Evolutionary conservation across 257 asterid genomes (phyloP).

Genomic region (Nicotiana otophora): DNA sequence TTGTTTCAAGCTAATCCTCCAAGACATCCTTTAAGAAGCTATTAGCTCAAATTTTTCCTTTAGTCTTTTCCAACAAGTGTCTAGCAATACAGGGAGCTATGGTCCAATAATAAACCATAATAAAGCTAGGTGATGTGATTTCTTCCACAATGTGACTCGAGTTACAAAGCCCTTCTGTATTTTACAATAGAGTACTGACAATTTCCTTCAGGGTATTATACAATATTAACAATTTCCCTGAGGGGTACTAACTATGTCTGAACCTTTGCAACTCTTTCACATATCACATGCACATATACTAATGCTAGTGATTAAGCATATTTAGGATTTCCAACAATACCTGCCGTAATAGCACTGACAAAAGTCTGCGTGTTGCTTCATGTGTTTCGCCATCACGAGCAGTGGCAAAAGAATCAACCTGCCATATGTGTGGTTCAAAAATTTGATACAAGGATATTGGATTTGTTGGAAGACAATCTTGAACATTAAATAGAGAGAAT

Average conservation of each 20-base stretch:
- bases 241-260: neutral
- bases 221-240: neutral
- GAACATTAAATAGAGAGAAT: neutral
- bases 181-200: neutral
- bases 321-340: slow-evolving; percentile 26
- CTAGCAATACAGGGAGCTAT: neutral
- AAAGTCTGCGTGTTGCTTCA: slow-evolving; percentile 87
- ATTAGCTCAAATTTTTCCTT: neutral
- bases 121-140: neutral
- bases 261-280: neutral
- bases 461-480: neutral
- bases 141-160: neutral
- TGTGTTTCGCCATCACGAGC: slow-evolving; percentile 91
- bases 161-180: neutral
- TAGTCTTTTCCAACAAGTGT: neutral
- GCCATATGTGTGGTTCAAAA: slow-evolving; percentile 8
- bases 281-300: neutral
- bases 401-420: slow-evolving; percentile 95
- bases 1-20: neutral
- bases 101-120: neutral
- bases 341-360: slow-evolving; percentile 90
- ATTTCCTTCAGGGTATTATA: neutral
- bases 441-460: neutral
- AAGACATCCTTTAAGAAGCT: neutral
- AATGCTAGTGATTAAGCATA: neutral